Percentiles rank a stretch among this genome's conserved stretches.
Conservation (phyloP, 2,329 filamentous ascomycete genomes). For the Plectosphaerella cucumerina region DNA sequence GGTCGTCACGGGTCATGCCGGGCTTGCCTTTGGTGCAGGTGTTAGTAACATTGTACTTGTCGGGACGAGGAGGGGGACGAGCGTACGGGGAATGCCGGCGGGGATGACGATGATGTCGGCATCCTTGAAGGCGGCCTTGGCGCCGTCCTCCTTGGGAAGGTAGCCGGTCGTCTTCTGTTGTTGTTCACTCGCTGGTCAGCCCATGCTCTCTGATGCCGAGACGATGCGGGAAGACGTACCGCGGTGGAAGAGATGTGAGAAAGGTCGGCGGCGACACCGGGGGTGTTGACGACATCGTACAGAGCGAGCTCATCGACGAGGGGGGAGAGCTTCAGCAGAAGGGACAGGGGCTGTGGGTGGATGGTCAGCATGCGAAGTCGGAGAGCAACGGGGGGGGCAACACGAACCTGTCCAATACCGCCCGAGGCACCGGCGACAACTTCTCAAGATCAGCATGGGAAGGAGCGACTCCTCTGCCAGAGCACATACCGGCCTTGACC, state of each 20-base stretch:
- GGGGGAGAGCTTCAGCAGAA: conserved; percentile 88
- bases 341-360: conserved; percentile 73
- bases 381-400: not conserved
- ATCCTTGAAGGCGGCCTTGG: conserved; percentile 84
- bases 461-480: not conserved
- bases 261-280: conserved; percentile 91
- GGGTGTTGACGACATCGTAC: conserved; percentile 99
- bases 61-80: not conserved
- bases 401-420: conserved; percentile 91
- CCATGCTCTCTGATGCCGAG: conserved; percentile 7
- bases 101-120: conserved; percentile 97
- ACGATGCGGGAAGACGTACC: conserved; percentile 37
- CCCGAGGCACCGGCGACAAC: conserved; percentile 93
- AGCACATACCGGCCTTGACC: conserved; percentile 57
- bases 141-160: conserved; percentile 79
- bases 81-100: conserved; percentile 92
- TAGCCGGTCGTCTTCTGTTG: conserved; percentile 77
- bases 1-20: conserved; percentile 98
- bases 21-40: conserved; percentile 70
- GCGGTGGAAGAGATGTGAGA: conserved; percentile 94
- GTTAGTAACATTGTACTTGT: conserved; percentile 14
- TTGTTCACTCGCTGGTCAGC: not conserved
- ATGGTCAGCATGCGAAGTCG: conserved; percentile 2
- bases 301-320: conserved; percentile 89
- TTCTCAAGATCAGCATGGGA: conserved; percentile 20